Conservation (phyloP, 2,329 filamentous ascomycete genomes). For the Fusarium temperatum region DNA sequence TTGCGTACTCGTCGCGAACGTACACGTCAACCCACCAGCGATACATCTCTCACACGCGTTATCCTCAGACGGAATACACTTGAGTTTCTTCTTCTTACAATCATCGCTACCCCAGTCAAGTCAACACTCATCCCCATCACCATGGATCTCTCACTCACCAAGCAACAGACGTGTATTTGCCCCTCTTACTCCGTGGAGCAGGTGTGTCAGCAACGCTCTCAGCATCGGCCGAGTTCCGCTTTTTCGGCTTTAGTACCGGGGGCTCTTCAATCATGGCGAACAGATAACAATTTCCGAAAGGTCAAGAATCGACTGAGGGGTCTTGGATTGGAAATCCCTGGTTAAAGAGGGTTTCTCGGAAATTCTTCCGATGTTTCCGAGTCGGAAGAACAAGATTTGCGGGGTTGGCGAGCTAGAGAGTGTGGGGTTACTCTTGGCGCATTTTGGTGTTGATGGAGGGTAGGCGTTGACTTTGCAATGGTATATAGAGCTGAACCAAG, state of each 20-base stretch:
- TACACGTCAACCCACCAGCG: slow-evolving; percentile 39
- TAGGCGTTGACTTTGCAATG: rapidly evolving
- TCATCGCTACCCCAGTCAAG: slow-evolving; percentile 42
- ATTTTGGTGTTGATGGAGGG: background rate
- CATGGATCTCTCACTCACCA: slow-evolving; percentile 42
- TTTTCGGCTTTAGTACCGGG: slow-evolving; percentile 14
- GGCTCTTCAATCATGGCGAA: background rate
- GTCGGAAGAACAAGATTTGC: background rate
- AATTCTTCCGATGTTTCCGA: slow-evolving; percentile 33
- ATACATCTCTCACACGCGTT: slow-evolving; percentile 46
- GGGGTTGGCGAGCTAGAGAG: background rate
- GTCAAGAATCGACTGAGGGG: background rate
- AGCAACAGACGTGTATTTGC: slow-evolving; percentile 51
- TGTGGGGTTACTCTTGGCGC: background rate
- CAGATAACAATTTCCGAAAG: slow-evolving; percentile 4
- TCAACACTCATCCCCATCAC: background rate
- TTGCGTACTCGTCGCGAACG: slow-evolving; percentile 32
- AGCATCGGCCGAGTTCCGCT: slow-evolving; percentile 21
- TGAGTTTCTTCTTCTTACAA: slow-evolving; percentile 54
- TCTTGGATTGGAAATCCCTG: background rate
- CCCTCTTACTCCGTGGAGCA: slow-evolving; percentile 42
- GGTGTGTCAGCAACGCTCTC: background rate
- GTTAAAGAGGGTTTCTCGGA: slow-evolving; percentile 16
- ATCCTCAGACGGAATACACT: slow-evolving; percentile 46
- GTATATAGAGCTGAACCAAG: background rate